Percentiles rank a stretch among this genome's conserved stretches.
phyloP scores from a whole-genome alignment of 768 basidiomycete species.

The Psilocybe subaeruginosa region DNA sequence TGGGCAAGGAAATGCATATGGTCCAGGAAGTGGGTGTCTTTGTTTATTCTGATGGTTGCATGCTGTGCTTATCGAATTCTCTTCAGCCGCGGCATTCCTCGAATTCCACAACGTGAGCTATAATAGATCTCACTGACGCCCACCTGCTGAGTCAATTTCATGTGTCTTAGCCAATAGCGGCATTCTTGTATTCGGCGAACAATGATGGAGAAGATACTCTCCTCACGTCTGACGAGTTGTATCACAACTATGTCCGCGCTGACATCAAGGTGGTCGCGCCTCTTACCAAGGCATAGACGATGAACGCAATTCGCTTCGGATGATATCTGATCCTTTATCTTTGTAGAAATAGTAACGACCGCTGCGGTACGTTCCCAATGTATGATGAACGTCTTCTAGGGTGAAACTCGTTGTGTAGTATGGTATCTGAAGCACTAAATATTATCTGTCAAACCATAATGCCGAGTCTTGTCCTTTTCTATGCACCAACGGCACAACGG shows the following conservation, averaged over 20 bases:
- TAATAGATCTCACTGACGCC: neutral
- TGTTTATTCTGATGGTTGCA: constrained; percentile 4
- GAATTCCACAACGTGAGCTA: constrained; percentile 65
- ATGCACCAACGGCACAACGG: neutral
- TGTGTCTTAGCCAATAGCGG: constrained; percentile 53
- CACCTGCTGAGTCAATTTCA: constrained; percentile 3
- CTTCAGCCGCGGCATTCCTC: constrained; percentile 61
- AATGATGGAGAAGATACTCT: constrained; percentile 65
- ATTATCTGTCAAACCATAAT: neutral
- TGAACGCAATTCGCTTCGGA: neutral
- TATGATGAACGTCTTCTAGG: no score
- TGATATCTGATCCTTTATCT: neutral
- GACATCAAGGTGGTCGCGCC: constrained; percentile 39
- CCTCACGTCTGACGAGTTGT: constrained; percentile 70
- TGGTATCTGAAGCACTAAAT: no score
- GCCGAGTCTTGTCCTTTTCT: neutral
- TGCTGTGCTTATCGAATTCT: neutral
- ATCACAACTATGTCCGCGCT: constrained; percentile 69
- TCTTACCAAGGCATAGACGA: neutral
- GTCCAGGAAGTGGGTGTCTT: constrained; percentile 50
- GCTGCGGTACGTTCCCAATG: no score
- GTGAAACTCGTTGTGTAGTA: no score
- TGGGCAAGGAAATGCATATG: constrained; percentile 61
- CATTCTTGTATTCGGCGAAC: constrained; percentile 62
- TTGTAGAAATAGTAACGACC: no score